These are phyloP conservation scores for Eustoma russellianum DNA, from an alignment of 257 asterid species.

Conservation along the genomic window DNA sequence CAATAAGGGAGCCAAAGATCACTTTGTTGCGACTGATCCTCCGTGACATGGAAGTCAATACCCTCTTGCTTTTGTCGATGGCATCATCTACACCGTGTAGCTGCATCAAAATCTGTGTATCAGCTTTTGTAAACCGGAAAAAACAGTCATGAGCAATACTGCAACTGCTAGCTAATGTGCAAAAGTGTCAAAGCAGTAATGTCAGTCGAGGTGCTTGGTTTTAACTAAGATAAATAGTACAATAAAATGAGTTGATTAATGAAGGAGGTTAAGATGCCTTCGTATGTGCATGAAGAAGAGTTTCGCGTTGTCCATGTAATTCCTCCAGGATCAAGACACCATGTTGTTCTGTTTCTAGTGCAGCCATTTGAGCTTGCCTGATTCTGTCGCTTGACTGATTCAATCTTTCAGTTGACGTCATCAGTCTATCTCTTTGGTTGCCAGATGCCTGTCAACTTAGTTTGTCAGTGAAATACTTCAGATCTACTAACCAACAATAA, in stretches of 20 bases:
- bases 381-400: constrained; percentile 69
- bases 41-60: constrained; percentile 74
- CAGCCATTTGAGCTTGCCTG: constrained; percentile 68
- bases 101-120: constrained; percentile 32
- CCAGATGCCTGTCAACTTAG: constrained; percentile 51
- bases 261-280: constrained; percentile 38
- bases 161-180: no score
- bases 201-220: no score
- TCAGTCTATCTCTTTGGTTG: constrained; percentile 74
- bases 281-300: constrained; percentile 72
- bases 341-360: constrained; percentile 86
- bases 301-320: constrained; percentile 86
- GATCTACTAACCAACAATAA: no score
- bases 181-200: no score
- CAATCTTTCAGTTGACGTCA: constrained; percentile 79
- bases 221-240: background rate
- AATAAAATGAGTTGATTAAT: background rate
- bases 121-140: background rate
- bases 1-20: constrained; percentile 69
- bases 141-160: background rate
- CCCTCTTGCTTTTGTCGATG: constrained; percentile 80
- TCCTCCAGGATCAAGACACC: constrained; percentile 87
- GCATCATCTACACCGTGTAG: constrained; percentile 90
- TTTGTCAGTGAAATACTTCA: constrained; percentile 7
- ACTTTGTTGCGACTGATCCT: constrained; percentile 82